Conservation (phyloP, 1,139 yeast genomes). For the Hyphopichia buzzinii region DNA sequence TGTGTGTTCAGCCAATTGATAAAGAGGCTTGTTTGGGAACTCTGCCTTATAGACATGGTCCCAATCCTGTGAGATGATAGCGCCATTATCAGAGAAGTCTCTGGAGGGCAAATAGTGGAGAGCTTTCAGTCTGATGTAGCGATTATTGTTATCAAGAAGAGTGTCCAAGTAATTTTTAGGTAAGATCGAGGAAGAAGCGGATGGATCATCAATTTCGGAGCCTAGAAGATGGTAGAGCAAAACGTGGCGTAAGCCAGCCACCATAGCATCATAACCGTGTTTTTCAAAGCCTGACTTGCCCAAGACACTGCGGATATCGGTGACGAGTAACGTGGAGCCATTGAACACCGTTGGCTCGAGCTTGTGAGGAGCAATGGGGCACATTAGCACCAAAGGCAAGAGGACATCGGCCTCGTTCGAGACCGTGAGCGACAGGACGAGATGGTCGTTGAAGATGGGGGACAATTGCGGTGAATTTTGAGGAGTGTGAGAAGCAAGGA, state of each 20-base stretch:
- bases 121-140: constrained; percentile 26
- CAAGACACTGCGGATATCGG: neutral
- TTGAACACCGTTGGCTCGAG: constrained; percentile 11
- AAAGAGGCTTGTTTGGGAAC: constrained; percentile 49
- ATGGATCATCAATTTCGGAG: neutral
- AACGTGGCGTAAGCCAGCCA: constrained; percentile 1
- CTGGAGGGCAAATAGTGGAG: constrained; percentile 38
- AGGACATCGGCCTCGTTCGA: constrained; percentile 24
- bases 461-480: neutral
- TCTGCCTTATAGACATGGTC: constrained; percentile 21
- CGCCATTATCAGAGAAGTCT: constrained; percentile 9
- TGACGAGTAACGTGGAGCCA: constrained; percentile 4
- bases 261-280: constrained; percentile 4
- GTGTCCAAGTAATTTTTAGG: constrained; percentile 26
- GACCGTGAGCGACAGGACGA: neutral
- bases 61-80: constrained; percentile 11
- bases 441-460: neutral
- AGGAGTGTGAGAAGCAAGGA: neutral
- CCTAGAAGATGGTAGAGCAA: neutral
- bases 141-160: constrained; percentile 27
- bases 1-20: constrained; percentile 49
- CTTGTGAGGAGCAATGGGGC: constrained; percentile 14
- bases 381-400: constrained; percentile 19
- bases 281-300: constrained; percentile 7
- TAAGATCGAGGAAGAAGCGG: constrained; percentile 4